Conservation (phyloP, 1,284 basidiomycete genomes). For the Volvariella surrecta region DNA sequence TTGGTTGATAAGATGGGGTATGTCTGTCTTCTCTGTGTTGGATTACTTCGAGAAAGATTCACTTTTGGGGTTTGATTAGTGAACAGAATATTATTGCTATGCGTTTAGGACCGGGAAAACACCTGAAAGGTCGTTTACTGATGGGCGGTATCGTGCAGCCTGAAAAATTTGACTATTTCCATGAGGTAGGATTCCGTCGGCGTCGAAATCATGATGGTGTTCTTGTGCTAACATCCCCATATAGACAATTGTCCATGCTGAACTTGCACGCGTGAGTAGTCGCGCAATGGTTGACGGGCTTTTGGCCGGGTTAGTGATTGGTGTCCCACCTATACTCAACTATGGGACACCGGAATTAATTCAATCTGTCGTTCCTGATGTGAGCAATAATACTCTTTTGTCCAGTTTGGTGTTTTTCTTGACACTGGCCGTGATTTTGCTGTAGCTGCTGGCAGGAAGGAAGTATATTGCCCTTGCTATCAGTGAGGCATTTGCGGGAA, state of each 20-base stretch:
- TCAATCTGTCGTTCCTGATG: conserved; percentile 61
- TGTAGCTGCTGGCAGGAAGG: conserved; percentile 59
- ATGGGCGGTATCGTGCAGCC: conserved; percentile 82
- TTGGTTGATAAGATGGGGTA: conserved; percentile 71
- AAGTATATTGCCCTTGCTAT: conserved; percentile 74
- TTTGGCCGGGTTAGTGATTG: conserved; percentile 77
- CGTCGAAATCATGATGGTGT: conserved; percentile 6
- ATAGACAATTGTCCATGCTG: conserved; percentile 78
- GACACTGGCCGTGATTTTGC: too few relatives aligned
- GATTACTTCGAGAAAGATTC: too few relatives aligned
- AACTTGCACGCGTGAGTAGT: conserved; percentile 75
- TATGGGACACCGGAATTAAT: conserved; percentile 75
- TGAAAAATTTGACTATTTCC: conserved; percentile 84
- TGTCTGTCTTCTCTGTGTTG: conserved; percentile 18
- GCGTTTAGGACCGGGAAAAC: conserved; percentile 86
- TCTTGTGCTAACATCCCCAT: conserved; percentile 21
- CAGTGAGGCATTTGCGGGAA: conserved; percentile 85
- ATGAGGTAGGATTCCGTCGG: conserved; percentile 44
- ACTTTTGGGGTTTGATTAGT: conserved; percentile 21
- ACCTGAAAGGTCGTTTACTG: conserved; percentile 80
- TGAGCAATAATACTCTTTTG: too few relatives aligned
- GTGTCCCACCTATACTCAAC: conserved; percentile 80
- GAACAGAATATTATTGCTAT: conserved; percentile 81
- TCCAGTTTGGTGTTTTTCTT: neutral
- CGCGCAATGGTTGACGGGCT: conserved; percentile 83